These are phyloP conservation scores for Crithidia brevicula DNA, from an alignment of 208 protist genomes.

Conservation along the genomic window DNA sequence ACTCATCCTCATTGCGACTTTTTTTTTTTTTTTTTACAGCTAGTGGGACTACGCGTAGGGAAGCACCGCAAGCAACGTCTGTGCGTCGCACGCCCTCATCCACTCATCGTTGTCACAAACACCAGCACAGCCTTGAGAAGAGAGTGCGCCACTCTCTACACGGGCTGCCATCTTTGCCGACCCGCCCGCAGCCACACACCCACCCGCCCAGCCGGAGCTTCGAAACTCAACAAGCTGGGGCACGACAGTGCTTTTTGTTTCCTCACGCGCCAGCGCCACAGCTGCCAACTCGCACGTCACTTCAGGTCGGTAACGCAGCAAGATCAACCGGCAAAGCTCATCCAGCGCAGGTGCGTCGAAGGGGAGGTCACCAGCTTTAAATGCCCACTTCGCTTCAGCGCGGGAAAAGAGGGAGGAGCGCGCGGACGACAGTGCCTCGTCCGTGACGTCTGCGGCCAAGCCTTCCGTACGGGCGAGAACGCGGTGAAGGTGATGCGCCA, in stretches of 20 bases:
- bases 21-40: background rate
- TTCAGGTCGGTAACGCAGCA: background rate
- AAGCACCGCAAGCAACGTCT: conserved; percentile 13
- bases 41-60: background rate
- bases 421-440: background rate
- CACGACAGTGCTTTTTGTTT: background rate
- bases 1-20: too few species aligned
- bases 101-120: background rate
- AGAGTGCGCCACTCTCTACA: too few species aligned
- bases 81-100: conserved; percentile 15
- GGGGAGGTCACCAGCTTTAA: background rate
- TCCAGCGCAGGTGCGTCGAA: background rate
- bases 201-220: conserved; percentile 22
- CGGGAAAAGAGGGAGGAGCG: background rate
- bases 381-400: conserved; percentile 4
- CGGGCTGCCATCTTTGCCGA: conserved; percentile 6
- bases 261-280: background rate
- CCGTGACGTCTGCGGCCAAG: background rate
- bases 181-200: conserved; percentile 24
- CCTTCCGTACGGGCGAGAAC: background rate
- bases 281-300: background rate
- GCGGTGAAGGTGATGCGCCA: background rate
- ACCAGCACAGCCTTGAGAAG: too few species aligned
- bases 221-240: conserved; percentile 17
- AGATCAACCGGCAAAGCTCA: background rate